Conservation (phyloP, 73 alveolate species). For the Paramecium sexaurelia region DNA sequence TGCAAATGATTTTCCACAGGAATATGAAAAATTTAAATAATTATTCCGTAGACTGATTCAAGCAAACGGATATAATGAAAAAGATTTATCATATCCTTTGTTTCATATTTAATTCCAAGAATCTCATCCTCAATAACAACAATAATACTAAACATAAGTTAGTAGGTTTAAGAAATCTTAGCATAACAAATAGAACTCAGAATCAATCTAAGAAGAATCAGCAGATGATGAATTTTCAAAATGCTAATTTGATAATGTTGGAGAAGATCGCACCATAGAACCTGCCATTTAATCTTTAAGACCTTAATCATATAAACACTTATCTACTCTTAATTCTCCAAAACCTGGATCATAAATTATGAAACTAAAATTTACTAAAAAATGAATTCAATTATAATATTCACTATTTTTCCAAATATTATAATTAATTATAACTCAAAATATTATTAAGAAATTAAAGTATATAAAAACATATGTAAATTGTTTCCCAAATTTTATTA, state of each 20-base stretch:
- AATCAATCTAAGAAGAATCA: neutral
- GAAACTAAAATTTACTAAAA: neutral
- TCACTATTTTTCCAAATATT: neutral
- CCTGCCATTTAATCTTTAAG: neutral
- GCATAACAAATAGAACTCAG: neutral
- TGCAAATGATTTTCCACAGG: neutral
- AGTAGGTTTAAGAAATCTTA: neutral
- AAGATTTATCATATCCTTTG: neutral
- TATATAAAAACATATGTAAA: too few relatives aligned
- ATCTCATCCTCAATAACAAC: neutral
- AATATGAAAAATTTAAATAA: neutral
- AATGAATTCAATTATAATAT: neutral
- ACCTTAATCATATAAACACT: neutral
- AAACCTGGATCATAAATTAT: neutral
- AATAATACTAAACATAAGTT: neutral
- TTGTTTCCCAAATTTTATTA: neutral
- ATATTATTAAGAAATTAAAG: too few relatives aligned
- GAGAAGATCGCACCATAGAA: neutral
- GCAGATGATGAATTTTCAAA: neutral
- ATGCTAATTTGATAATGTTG: neutral
- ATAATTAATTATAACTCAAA: neutral
- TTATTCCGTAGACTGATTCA: neutral
- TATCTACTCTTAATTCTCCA: neutral
- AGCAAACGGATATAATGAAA: neutral
- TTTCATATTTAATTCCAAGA: neutral